Percentiles rank a stretch among this genome's conserved stretches.
phyloP scores from a whole-genome alignment of 2,329 filamentous ascomycete species.

The Metarhizium sp. region DNA sequence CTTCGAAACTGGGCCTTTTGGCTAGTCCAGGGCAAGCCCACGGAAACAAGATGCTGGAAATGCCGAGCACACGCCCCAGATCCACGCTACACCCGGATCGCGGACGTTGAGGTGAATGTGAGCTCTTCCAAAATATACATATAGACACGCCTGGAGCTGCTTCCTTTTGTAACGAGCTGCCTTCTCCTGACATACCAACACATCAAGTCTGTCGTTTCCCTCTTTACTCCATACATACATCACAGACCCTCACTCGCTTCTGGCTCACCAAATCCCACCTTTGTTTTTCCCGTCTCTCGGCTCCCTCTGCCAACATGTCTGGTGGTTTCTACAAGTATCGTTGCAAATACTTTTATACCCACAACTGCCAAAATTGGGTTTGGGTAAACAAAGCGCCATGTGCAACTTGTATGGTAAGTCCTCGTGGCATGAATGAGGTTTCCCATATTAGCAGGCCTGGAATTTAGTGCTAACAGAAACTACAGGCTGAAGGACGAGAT shows the following conservation, averaged over 20 bases:
- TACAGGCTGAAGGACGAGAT: constrained; percentile 41
- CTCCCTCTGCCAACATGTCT: constrained; percentile 15
- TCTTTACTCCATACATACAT: not conserved
- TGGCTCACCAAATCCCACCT: not conserved
- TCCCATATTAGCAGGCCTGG: not conserved
- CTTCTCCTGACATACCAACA: not conserved
- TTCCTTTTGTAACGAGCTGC: not conserved
- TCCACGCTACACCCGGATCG: not conserved
- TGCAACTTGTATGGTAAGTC: constrained; percentile 38
- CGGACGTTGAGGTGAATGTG: not conserved
- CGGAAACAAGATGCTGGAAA: constrained; percentile 6
- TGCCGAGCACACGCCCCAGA: constrained; percentile 4
- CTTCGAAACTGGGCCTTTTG: constrained; percentile 1
- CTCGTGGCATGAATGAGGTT: not conserved
- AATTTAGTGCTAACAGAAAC: not conserved
- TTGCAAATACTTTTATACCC: constrained; percentile 44
- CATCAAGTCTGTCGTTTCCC: too few relatives aligned
- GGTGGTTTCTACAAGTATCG: constrained; percentile 42
- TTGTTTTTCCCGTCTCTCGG: not conserved
- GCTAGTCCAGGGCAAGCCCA: constrained; percentile 2
- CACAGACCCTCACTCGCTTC: not conserved
- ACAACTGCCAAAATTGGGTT: constrained; percentile 45
- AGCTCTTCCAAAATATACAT: not conserved
- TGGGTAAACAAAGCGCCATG: constrained; percentile 42
- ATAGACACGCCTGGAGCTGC: not conserved